A percentile compares a stretch with the other conserved stretches of the same genome.
These are phyloP conservation scores for Apophysomyces elegans DNA, from an alignment of 371 early-diverging fungal genomes.

Conservation along the genomic window DNA sequence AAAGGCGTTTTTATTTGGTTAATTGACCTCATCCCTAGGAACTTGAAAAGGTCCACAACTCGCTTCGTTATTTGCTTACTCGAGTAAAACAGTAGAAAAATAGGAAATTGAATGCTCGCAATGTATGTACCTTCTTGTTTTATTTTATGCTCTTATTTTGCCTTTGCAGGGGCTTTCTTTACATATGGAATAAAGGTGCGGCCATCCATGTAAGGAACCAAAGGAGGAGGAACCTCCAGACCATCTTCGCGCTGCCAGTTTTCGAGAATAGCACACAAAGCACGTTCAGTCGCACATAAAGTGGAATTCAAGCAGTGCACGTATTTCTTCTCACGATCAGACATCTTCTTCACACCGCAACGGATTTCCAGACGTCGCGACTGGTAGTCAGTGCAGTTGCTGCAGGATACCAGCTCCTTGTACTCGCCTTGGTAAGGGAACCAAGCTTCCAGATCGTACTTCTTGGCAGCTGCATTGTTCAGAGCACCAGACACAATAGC, in stretches of 20 bases:
- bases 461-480: conserved; percentile 99
- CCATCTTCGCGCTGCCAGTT: conserved; percentile 97
- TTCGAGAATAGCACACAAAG: conserved; percentile 98
- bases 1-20: neutral
- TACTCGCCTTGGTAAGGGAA: conserved; percentile 99
- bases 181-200: conserved; percentile 89
- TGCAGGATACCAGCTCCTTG: conserved; percentile 99
- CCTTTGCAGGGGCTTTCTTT: conserved; percentile 49
- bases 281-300: conserved; percentile 97
- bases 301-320: conserved; percentile 99
- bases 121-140: conserved; percentile 8
- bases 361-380: conserved; percentile 96
- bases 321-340: conserved; percentile 95
- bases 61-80: conserved; percentile 27
- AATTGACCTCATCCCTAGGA: conserved; percentile 9
- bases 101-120: conserved; percentile 2
- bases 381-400: conserved; percentile 99
- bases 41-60: conserved; percentile 29
- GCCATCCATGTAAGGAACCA: conserved; percentile 95
- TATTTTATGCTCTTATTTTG: conserved; percentile 24
- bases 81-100: conserved; percentile 17
- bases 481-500: conserved; percentile 97
- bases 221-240: conserved; percentile 84
- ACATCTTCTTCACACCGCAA: conserved; percentile 97
- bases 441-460: conserved; percentile 99